Base-by-base conservation (phyloP, 345 rosid species). In the Sonneratia caseolaris region DNA sequence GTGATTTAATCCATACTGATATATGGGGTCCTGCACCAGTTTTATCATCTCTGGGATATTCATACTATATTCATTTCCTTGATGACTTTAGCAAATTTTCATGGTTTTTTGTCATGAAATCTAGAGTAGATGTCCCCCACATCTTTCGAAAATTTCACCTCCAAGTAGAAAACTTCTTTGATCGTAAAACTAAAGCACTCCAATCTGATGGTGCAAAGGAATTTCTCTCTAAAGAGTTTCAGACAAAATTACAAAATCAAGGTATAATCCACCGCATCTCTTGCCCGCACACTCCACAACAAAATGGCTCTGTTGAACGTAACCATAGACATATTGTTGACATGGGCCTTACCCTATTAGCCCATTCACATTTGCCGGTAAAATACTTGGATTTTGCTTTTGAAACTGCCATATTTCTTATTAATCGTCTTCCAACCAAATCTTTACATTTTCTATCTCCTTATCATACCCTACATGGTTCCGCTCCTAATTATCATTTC, bases 241-340 rank as follows among this genome's bases (percentile, higher is more conserved):
- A 1, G 4, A 18, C 18, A 21, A n/a, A 53, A 35, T 8, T 35
- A 3, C 64, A 36, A 1, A 2, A 19, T 3, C 18, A 38, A 19
- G 73, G 66, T 5, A 71, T 71, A 3, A 2, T 59, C 0, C 51
- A 55, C n/a, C 66, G 42, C 4, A 36, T 13, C 5, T 55, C 66
- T 5, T 71, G 73, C 38, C 66, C 65, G 1, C 66, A 38, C 5
- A 57, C 64, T 0, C 66, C 49, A 2, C 55, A 71, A 16, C 19
- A 71, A 57, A 71, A 71, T 71, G 73, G 73, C 10, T 16, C 42
- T 3, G 73, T 21, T 1, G 73, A 71, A 37, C 16, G 73, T 0
- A 71, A 71, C 6, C 73, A 71, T 59, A 14, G 65, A 36, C 49
- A 71, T 21, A 55, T 71, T 36, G 27, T 71, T 10, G 43, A 57